Conservation (phyloP, 169 alveolate genomes). For the Perkinsus marinus region DNA sequence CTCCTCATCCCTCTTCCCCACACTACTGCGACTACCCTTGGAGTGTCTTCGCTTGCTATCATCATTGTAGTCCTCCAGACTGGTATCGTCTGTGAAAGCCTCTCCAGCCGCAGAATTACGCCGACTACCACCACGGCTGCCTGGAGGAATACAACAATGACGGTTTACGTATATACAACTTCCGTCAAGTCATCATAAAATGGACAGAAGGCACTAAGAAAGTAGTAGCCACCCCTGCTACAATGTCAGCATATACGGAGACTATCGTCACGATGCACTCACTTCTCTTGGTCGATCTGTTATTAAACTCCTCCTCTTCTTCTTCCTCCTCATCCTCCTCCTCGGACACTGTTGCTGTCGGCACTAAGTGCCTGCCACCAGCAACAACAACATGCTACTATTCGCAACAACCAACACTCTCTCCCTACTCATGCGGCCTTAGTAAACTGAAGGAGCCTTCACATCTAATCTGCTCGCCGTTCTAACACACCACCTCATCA, state of each 20-base stretch:
- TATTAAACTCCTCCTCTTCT: not conserved
- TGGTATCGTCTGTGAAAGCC: not conserved
- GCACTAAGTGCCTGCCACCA: not conserved
- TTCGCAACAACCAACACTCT: too few relatives aligned
- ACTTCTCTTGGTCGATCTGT: not conserved
- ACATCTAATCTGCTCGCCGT: not conserved
- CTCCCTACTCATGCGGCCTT: not conserved
- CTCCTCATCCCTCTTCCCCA: not conserved
- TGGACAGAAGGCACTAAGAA: too few relatives aligned
- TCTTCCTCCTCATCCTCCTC: not conserved
- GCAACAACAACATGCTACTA: too few relatives aligned
- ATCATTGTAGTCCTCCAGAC: not conserved
- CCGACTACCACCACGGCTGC: too few relatives aligned
- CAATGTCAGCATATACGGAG: too few relatives aligned
- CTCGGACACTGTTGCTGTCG: not conserved
- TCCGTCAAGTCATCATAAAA: too few relatives aligned
- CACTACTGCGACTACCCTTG: not conserved
- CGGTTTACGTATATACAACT: too few relatives aligned
- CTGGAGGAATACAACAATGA: too few relatives aligned
- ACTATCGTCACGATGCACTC: too few relatives aligned
- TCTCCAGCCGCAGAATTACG: not conserved
- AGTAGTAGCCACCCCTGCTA: too few relatives aligned
- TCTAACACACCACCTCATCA: not conserved
- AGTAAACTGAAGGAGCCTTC: not conserved
- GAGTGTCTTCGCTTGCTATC: not conserved